Percentiles rank a stretch among this genome's conserved stretches.
These are phyloP conservation scores for Prunus dulcis DNA, from an alignment of 306 rosid genomes.

Conservation along the genomic window DNA sequence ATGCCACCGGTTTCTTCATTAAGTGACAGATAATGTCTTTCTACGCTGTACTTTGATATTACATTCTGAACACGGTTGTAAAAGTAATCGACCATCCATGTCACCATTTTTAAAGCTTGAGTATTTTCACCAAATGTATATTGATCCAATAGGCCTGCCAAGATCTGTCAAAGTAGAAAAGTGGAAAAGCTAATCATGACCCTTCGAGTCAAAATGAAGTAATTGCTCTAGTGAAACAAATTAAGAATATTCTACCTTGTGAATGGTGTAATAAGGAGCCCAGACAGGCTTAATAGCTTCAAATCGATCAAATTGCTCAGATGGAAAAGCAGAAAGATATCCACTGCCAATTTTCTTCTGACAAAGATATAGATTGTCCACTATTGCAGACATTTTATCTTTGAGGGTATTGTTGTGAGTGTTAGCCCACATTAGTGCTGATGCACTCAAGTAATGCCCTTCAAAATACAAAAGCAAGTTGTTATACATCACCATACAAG, in stretches of 20 bases:
- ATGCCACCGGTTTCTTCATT: constrained; percentile 96
- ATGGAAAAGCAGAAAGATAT: constrained; percentile 90
- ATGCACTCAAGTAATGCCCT: constrained; percentile 95
- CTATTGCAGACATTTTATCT: constrained; percentile 58
- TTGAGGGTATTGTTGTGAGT: constrained; percentile 52
- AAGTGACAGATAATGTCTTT: constrained; percentile 55
- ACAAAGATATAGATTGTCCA: constrained; percentile 54
- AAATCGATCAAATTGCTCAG: constrained; percentile 62
- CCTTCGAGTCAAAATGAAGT: constrained; percentile 8
- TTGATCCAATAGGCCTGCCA: constrained; percentile 91
- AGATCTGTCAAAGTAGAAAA: constrained; percentile 48
- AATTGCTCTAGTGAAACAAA: constrained; percentile 1
- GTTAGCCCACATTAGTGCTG: constrained; percentile 89
- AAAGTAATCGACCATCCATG: constrained; percentile 86
- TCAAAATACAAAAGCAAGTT: constrained; percentile 35
- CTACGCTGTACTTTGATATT: constrained; percentile 42
- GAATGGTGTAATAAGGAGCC: constrained; percentile 98
- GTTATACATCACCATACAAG: constrained; percentile 1
- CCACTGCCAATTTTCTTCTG: constrained; percentile 73
- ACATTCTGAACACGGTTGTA: constrained; percentile 80
- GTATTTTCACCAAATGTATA: constrained; percentile 51
- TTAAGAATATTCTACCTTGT: constrained; percentile 54
- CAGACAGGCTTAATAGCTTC: constrained; percentile 61
- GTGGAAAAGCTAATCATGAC: not conserved
- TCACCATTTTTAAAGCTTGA: constrained; percentile 61